phyloP scores from a whole-genome alignment of 768 basidiomycete species.

The Tricholoma bakamatsutake region DNA sequence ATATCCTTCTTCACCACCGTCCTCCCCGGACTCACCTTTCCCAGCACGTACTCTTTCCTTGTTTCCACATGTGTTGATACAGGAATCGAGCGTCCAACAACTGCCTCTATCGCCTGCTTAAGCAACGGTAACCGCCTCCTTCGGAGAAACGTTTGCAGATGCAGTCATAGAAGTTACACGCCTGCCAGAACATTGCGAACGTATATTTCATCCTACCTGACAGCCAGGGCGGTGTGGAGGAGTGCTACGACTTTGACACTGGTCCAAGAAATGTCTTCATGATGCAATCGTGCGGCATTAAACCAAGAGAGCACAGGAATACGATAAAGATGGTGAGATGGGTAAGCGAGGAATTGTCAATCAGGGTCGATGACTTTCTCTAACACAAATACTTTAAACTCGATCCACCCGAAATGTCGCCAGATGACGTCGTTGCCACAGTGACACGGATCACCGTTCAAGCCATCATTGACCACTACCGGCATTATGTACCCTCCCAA shows the following conservation, averaged over 20 bases:
- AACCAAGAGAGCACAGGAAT: background rate
- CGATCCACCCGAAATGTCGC: background rate
- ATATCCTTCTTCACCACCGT: background rate
- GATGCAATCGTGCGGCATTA: background rate
- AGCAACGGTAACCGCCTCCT: background rate
- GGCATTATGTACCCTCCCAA: background rate
- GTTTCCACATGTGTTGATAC: background rate
- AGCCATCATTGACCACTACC: background rate
- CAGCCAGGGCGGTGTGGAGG: background rate
- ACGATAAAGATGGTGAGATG: background rate
- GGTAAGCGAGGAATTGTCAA: background rate
- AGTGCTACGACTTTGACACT: background rate
- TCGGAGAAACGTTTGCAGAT: background rate
- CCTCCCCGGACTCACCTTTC: background rate
- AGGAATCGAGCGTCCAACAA: background rate
- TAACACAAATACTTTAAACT: background rate
- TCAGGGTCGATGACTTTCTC: background rate
- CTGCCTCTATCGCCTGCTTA: background rate
- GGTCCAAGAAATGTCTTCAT: background rate
- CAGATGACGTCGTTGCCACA: background rate
- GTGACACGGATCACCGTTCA: background rate
- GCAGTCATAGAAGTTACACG: background rate
- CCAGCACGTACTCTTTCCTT: background rate
- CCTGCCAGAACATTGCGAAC: background rate
- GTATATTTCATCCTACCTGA: background rate